Base-by-base conservation (phyloP, 2,329 filamentous ascomycete genomes). In the Tolypocladium nubicola region DNA sequence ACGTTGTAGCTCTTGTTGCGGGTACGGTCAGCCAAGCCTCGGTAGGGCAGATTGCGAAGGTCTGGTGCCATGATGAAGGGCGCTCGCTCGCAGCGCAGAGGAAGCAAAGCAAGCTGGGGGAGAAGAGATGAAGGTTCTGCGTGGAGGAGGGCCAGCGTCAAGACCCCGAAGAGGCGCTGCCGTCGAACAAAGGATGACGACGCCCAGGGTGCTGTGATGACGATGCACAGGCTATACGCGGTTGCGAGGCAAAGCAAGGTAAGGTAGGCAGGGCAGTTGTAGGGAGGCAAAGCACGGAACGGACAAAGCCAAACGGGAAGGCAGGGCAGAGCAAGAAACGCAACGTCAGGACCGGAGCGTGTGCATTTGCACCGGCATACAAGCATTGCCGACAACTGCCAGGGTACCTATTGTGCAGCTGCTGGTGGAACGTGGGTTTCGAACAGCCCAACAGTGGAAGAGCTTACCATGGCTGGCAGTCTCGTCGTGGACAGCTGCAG, bases 1-100 rank as follows among this genome's bases (percentile, higher is more conserved):
- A 80, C 73, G 67, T 79, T 78, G 71, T 79, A 79, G 66, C 75
- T 78, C 77, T 82, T 68, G 11, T 59, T 60, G 53, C 49, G 53
- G 56, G 54, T 49, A 43, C 54, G 55, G 67, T 72, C 59, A 72
- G 69, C 61, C 59, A 49, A 60, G 45, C 19, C 53, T 58, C 62
- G 62, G 57, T 58, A 58, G 14, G 62, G 61, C 16, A 68, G 61
- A 43, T 58, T 54, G 45, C 52, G 60, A 55, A 60, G 47, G 59
- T 54, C 63, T 62, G 58, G 61, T 53, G 59, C 57, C 61, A 65
- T 69, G 57, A 56, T 4, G 13, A 26, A 30, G 38, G 57, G 38
- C 37, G 47, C 19, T 35, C 19, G 47, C 47, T 11, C 33, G 47
- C 47, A 19, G 4, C 30, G 47, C 30, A 19, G 21, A 35, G 23